Evolutionary conservation across 2,329 filamentous ascomycete genomes (phyloP), one percentile per base, ranked within the genome.

Genomic region (Sordariomycetes sp.): DNA sequence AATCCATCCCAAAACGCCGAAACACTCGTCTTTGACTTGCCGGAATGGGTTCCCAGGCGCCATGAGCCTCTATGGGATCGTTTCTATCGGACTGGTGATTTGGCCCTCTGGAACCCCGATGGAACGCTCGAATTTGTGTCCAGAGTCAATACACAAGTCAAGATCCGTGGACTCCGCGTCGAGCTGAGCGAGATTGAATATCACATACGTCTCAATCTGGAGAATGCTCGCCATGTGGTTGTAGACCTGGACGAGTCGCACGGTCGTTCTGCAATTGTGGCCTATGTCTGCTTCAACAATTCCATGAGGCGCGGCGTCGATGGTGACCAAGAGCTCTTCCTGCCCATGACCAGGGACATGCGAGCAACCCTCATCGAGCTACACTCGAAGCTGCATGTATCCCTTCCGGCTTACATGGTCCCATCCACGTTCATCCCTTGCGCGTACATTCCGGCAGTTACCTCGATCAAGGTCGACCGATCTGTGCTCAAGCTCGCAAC

Each of bases 1-100:
- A 41, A 48, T 19, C 21, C 35, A 1, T 37, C 35, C 15, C 43
- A 41, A 34, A 53, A 47, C 3, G 48, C 15, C 33, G 47, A 32
- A 31, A 46, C 20, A 46, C 61, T 47, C 21, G 29, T 72, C 33
- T 55, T n/a, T 9, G n/a, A 25, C 9, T 25, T 25, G 23, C 23
- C 23, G n/a, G n/a, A 25, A 9, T 25, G 23, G 23, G 9, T n/a
- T 25, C 23, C 23, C 9, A 25, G n/a, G 2, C 56, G 20, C 6
- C 38, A n/a, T n/a, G n/a, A n/a, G n/a, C n/a, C n/a, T n/a, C n/a
- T n/a, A n/a, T 62, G 12, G 70, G n/a, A n/a, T n/a, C n/a, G n/a
- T n/a, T n/a, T n/a, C n/a, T n/a, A 68, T 39, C 58, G 57, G 30
- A 67, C 66, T 1, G 66, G 67, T 8, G 66, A 71, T 40, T 51